Evolutionary conservation across 2,329 filamentous ascomycete species (phyloP), one percentile per base, ranked within the genome.

Genomic region (Diaporthe ilicicola): DNA sequence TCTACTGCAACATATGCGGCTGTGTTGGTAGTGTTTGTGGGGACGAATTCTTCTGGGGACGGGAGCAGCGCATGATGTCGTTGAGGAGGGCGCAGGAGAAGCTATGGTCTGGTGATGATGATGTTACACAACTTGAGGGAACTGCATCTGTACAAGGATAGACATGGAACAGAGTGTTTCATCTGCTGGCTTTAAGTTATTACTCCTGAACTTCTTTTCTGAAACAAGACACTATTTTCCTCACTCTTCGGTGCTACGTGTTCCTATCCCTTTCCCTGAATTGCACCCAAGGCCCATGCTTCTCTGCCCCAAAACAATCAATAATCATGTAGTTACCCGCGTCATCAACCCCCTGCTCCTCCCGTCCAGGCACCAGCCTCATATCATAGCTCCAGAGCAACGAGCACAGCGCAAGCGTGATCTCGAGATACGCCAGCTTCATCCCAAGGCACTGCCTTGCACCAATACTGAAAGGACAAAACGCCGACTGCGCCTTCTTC

Each of bases 321-420:
- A 56, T 42, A 42, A 56, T 56, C 54, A 13, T 9, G 34, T 56
- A 27, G 42, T 56, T 56, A 6, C 34, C 19, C 34, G 10, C 7
- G n/a, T 56, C 34, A 19, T 56, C 54, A 42, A 42, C 54, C 13
- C 54, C 54, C 9, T 24, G n/a, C 54, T 27, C 3, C 54, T 39
- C 54, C 54, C 34, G 54, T 2, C 54, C 54, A 27, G 34, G 54
- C 22, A 19, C 13, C 22, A 56, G 34, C 22, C 34, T 27, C 34
- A 56, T 39, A 9, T 56, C 54, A 27, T 56, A 19, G 3, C 34
- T 42, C 54, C 34, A 56, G 8, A 56, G 34, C 22, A 56, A 42
- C 34, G 54, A 56, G 54, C 54, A 56, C n/a, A 56, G 34, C 34
- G 54, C 34, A 56, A 56, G 34, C 12, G 54, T 56, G 54, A 56